These are phyloP conservation scores for Sporisorium sorghi DNA, from an alignment of 1,284 basidiomycete species.

Conservation along the genomic window DNA sequence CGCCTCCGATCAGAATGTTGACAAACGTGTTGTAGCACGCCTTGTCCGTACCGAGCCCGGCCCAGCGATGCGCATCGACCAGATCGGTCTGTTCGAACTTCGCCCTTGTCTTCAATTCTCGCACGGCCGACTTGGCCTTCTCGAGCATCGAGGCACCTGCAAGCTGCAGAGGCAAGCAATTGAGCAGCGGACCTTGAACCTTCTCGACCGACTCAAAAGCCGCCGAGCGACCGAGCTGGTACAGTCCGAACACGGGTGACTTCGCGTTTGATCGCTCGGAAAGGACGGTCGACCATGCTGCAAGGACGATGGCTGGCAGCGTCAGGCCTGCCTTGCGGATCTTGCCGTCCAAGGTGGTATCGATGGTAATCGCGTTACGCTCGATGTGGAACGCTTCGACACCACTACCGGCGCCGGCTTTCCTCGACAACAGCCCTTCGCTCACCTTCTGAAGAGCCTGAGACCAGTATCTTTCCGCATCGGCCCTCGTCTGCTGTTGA, in stretches of 20 bases:
- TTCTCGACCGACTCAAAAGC: conserved; percentile 42
- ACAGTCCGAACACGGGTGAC: conserved; percentile 51
- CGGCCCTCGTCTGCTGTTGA: conserved; percentile 8
- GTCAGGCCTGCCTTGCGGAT: conserved; percentile 34
- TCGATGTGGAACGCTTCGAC: conserved; percentile 22
- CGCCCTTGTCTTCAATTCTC: conserved; percentile 21
- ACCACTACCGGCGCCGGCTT: neutral
- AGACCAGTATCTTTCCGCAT: conserved; percentile 36
- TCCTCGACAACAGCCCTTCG: conserved; percentile 14
- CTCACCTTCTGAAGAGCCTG: conserved; percentile 7
- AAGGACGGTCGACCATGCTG: conserved; percentile 50
- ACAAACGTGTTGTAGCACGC: conserved; percentile 48
- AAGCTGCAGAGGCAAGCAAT: conserved; percentile 52
- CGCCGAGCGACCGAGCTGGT: conserved; percentile 49
- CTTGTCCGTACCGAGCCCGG: conserved; percentile 11
- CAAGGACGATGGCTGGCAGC: conserved; percentile 41
- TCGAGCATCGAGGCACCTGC: conserved; percentile 9
- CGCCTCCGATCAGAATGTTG: conserved; percentile 36
- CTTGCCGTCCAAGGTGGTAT: conserved; percentile 12
- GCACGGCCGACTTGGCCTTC: conserved; percentile 14
- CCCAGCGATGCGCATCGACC: conserved; percentile 34
- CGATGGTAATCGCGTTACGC: conserved; percentile 11
- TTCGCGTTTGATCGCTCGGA: conserved; percentile 1
- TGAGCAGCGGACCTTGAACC: conserved; percentile 51
- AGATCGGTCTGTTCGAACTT: conserved; percentile 50